Evolutionary conservation across 768 basidiomycete species (phyloP).

Genomic region (Suillus subaureus): DNA sequence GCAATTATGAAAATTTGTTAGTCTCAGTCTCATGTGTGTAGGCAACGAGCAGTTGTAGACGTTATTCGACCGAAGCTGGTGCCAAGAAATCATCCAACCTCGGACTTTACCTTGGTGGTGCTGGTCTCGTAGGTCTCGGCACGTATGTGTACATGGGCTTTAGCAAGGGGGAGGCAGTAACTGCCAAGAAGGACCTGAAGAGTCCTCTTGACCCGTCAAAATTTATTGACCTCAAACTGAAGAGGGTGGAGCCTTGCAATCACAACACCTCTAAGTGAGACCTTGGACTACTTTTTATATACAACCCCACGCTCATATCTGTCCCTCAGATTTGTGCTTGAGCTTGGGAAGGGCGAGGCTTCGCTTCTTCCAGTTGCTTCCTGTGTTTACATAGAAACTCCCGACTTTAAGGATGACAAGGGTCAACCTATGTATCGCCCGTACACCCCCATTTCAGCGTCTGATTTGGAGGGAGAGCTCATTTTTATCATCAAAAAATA

Average conservation of each 20-base stretch:
- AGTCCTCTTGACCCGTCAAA: slow-evolving; percentile 76
- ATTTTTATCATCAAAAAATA: slow-evolving; percentile 85
- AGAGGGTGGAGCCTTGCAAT: slow-evolving; percentile 84
- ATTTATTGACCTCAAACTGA: slow-evolving; percentile 81
- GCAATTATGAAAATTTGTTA: not conserved
- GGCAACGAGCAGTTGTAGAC: slow-evolving; percentile 40
- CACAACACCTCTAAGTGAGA: slow-evolving; percentile 85
- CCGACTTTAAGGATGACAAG: slow-evolving; percentile 70
- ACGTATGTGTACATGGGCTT: slow-evolving; percentile 55
- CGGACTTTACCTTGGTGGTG: slow-evolving; percentile 50
- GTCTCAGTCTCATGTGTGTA: slow-evolving; percentile 14
- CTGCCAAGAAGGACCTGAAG: slow-evolving; percentile 48
- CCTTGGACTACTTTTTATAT: not conserved
- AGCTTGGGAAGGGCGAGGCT: slow-evolving; percentile 75
- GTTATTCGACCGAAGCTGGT: slow-evolving; percentile 49
- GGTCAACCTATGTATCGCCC: slow-evolving; percentile 89
- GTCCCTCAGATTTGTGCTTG: slow-evolving; percentile 68
- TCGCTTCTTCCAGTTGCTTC: slow-evolving; percentile 81
- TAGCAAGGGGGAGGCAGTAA: slow-evolving; percentile 33
- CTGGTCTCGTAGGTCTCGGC: slow-evolving; percentile 46
- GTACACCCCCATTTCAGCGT: slow-evolving; percentile 89
- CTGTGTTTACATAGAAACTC: slow-evolving; percentile 75
- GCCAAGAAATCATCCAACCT: slow-evolving; percentile 50
- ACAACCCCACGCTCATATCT: slow-evolving; percentile 5
- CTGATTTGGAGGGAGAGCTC: slow-evolving; percentile 75